Base-by-base conservation (phyloP, 1,284 basidiomycete species). In the Mycena citricolor region DNA sequence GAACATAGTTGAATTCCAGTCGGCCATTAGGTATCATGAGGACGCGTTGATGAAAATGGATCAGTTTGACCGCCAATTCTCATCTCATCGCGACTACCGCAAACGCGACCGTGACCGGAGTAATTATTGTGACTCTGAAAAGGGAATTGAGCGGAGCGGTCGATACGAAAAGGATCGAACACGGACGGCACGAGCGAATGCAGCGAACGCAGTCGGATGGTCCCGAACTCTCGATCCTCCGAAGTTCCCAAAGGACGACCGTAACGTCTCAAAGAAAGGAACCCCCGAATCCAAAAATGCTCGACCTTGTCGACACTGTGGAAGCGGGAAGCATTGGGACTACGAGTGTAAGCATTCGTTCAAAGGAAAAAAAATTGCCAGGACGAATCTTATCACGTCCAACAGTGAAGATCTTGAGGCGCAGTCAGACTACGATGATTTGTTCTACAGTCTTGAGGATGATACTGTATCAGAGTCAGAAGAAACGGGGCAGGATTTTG, bases 271-370 rank as follows among this genome's bases (percentile, higher is more conserved):
- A 3, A 52, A 47, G n/a, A 50, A 47, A 22, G 49, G 47, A 16
- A 67, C 65, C 2, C 65, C 64, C 0, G 50, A 57, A 34, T 29
- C 47, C 0, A 59, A 57, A 34, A 58, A 60, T 6, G 60, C 59
- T 13, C 31, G 62, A 26, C 63, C 65, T 1, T 70, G 67, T 50
- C 45, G 58, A n/a, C 61, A 65, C 23, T 70, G 67, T 39, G 64
- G 67, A 8, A 65, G 62, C 24, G 52, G 38, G 1, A 60, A 60
- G n/a, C 65, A 69, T 25, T 69, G 66, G 67, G 64, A 69, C 35
- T 29, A 44, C 7, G 57, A 60, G 44, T 65, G 63, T 39, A 56
- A 52, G 29, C 49, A 63, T 39, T 38, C 45, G 1, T 39, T 17
- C 14, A 39, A 58, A 40, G 50, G 53, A 4, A 48, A 47, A 2